Percentiles rank a stretch among this genome's conserved stretches.
Evolutionary conservation across 306 rosid genomes (phyloP).

Genomic region (Trifolium repens): DNA sequence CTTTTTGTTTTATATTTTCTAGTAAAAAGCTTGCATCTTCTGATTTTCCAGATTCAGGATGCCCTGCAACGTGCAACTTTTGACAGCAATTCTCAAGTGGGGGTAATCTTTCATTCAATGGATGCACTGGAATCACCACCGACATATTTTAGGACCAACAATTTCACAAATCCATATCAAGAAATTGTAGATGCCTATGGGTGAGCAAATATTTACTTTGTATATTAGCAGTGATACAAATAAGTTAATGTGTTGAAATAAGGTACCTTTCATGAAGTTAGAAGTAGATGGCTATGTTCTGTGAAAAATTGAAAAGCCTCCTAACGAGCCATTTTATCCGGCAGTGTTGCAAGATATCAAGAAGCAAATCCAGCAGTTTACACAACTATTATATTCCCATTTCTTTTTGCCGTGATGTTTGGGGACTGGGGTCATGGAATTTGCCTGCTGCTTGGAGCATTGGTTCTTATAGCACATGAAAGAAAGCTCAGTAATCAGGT

Average conservation of each 20-base stretch:
- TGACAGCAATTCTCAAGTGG: conserved; percentile 97
- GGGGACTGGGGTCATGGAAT: conserved; percentile 99
- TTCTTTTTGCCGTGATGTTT: conserved; percentile 98
- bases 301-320: conserved; percentile 33
- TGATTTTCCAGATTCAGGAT: conserved; percentile 81
- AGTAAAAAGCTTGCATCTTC: conserved; percentile 29
- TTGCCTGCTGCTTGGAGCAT: conserved; percentile 93
- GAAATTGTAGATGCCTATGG: conserved; percentile 99
- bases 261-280: conserved; percentile 33
- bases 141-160: conserved; percentile 88
- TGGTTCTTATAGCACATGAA: conserved; percentile 93
- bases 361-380: conserved; percentile 99
- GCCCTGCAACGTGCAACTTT: conserved; percentile 96
- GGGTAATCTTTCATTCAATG: conserved; percentile 83
- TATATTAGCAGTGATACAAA: conserved; percentile 28
- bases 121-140: conserved; percentile 96
- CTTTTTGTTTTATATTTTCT: conserved; percentile 37
- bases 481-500: conserved; percentile 85
- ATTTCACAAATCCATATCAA: conserved; percentile 85
- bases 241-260: conserved; percentile 34
- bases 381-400: conserved; percentile 87
- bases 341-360: conserved; percentile 95
- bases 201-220: conserved; percentile 59
- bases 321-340: conserved; percentile 52
- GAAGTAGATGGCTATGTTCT: conserved; percentile 1